Evolutionary conservation across 345 rosid genomes (phyloP), one percentile per base, ranked within the genome.

Genomic region (Mercurialis annua): DNA sequence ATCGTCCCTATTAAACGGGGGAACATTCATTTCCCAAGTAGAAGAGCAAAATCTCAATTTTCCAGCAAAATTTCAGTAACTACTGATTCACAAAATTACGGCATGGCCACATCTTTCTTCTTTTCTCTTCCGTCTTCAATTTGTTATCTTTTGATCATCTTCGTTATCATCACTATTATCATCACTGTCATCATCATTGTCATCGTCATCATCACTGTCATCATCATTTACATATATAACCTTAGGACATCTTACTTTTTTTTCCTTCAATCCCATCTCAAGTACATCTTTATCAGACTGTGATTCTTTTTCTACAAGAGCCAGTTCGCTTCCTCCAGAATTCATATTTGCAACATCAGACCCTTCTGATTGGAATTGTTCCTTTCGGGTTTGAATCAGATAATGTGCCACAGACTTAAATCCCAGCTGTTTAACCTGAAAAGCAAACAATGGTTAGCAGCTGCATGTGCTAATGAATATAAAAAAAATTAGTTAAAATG

Each of bases 401-500:
- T 67, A 81, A 62, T 76, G 81, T 23, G 82, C 81, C 5, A 78
- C 81, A 15, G 82, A 78, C 47, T 76, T 76, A 23, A 70, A 78
- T 18, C 85, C 85, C 43, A 79, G 42, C 20, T 7, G 46, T 43
- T 0, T 26, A 62, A 77, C 75, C 83, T 77, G 63, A 62, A 71
- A 65, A 30, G 36, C 1, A 40, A 44, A 42, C 26, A n/a, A 43
- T 23, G 38, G 58, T 51, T 56, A n/a, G 7, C 42, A 31, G 57
- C 10, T 48, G 29, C 61, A n/a, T 29, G n/a, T n/a, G 26, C 38
- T 23, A 17, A 0, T 24, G 4, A 68, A 66, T 57, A n/a, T n/a
- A n/a, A n/a, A n/a, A n/a, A n/a, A n/a, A n/a, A n/a, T n/a, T n/a
- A n/a, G n/a, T n/a, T n/a, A n/a, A n/a, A n/a, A n/a, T n/a, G n/a